phyloP scores from a whole-genome alignment of 2,329 filamentous ascomycete species.

The Colletotrichum acutatum region DNA sequence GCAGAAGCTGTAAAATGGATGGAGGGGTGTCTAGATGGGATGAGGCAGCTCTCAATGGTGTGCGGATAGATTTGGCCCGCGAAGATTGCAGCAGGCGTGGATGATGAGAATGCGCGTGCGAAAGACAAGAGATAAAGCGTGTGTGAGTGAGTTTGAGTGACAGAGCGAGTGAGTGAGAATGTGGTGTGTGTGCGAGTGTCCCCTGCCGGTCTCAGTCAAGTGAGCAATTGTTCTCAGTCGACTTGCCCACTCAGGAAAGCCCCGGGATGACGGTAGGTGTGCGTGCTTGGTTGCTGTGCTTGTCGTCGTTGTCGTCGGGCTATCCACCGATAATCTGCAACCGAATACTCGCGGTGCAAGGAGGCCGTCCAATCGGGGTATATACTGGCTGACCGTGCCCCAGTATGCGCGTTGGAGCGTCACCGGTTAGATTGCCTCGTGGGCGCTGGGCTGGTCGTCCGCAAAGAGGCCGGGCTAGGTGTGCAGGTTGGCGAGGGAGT shows the following conservation, averaged over 20 bases:
- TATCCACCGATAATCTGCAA: constrained; percentile 28
- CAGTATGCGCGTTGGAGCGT: constrained; percentile 13
- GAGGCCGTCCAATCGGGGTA: constrained; percentile 30
- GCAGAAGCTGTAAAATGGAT: constrained; percentile 25
- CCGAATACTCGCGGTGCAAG: constrained; percentile 16
- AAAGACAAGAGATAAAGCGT: constrained; percentile 5
- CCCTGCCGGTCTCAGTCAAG: constrained; percentile 28
- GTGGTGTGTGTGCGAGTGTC: constrained; percentile 15
- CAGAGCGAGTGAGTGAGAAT: background rate
- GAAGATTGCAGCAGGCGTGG: background rate
- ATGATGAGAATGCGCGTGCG: constrained; percentile 9
- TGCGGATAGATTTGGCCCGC: constrained; percentile 18
- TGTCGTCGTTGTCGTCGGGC: constrained; percentile 21
- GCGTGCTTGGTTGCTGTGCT: constrained; percentile 28
- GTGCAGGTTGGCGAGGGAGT: constrained; percentile 7
- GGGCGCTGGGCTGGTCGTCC: background rate
- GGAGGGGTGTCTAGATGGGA: constrained; percentile 22
- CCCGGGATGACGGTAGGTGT: constrained; percentile 28
- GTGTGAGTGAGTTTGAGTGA: background rate
- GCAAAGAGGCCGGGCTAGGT: constrained; percentile 6
- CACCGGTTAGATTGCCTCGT: constrained; percentile 17
- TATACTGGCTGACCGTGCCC: constrained; percentile 26
- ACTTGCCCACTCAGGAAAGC: constrained; percentile 30
- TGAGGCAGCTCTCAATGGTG: constrained; percentile 13
- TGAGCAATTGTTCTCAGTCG: constrained; percentile 29